Base-by-base conservation (phyloP, 2,329 filamentous ascomycete genomes). In the Verticillium klebahnii region DNA sequence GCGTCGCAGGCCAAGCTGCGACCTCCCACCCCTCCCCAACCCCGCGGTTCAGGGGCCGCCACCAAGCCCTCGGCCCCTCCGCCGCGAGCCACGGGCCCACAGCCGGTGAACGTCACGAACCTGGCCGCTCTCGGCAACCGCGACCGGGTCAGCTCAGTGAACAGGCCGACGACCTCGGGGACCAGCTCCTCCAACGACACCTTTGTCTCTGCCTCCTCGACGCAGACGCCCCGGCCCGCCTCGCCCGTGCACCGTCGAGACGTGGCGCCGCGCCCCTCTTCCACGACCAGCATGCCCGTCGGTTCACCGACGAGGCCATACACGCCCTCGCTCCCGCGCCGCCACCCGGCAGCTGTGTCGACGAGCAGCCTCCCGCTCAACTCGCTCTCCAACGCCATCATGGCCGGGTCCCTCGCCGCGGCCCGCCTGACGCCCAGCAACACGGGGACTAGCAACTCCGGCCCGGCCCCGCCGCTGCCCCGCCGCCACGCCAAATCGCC, bases 321-420 rank as follows among this genome's bases (percentile, higher is more conserved):
- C 65, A 64, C 76, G 57, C 68, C 64, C 45, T 23, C 45, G 9
- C 32, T 59, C 11, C 40, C 58, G 19, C 72, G 74, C 3, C 65
- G 65, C 36, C 67, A 66, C 52, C 58, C 64, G 3, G 68, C 67
- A 50, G 73, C 69, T 50, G 65, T 69, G 7, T 74, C 74, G 5
- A 65, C 70, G 25, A 71, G 74, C 29, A 75, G 69, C 59, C 79
- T 88, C 32, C 82, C 83, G 1, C 80, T 91, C 11, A 83, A 88
- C 62, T 87, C 87, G 0, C 82, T 93, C 8, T 87, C 89, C 14
- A 85, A 86, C 68, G 91, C 91, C 65, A 92, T 93, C 62, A 83
- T 93, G 68, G 90, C 90, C 2, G 87, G 89, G 2, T 90, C 88
- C 29, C 79, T 93, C 0, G 91, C 91, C 5, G 86, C 89, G 0